These are phyloP conservation scores for Vigna nakashimae DNA, from an alignment of 306 rosid genomes.

Conservation along the genomic window DNA sequence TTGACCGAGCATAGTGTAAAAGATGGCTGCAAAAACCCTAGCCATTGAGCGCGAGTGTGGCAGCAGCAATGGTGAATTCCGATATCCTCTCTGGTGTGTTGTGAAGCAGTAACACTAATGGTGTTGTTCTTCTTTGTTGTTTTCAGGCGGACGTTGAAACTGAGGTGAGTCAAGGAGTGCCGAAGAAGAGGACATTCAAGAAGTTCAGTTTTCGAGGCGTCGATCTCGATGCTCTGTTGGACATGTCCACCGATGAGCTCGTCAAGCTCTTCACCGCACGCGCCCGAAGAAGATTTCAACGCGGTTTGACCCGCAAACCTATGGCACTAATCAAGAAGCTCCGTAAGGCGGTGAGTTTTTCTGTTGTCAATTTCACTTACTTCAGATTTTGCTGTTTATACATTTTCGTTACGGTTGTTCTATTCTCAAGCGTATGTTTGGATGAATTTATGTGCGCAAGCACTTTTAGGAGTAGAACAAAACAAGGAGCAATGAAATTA, in stretches of 20 bases:
- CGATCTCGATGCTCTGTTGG: slow-evolving; percentile 79
- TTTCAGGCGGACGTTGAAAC: slow-evolving; percentile 48
- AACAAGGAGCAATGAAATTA: too few relatives aligned
- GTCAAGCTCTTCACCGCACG: slow-evolving; percentile 85
- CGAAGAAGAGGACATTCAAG: slow-evolving; percentile 90
- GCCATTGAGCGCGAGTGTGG: neutral
- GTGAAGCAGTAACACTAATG: neutral
- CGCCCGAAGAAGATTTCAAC: slow-evolving; percentile 80
- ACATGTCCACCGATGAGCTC: slow-evolving; percentile 86
- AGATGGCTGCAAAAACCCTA: neutral
- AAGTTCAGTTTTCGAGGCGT: slow-evolving; percentile 88
- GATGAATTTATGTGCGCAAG: too few relatives aligned
- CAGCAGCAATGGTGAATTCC: neutral
- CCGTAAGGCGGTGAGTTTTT: slow-evolving; percentile 56
- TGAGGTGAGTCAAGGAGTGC: slow-evolving; percentile 40
- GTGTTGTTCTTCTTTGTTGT: neutral
- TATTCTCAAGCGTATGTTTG: too few relatives aligned
- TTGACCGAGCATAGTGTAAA: neutral
- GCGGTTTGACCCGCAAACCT: slow-evolving; percentile 66
- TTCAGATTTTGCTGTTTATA: neutral
- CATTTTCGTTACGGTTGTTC: neutral
- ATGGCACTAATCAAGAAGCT: slow-evolving; percentile 69
- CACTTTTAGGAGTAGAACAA: too few relatives aligned
- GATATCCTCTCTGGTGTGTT: neutral
- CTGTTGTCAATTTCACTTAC: too few relatives aligned